These are phyloP conservation scores for Physocladia obscura DNA, from an alignment of 192 early-diverging fungal genomes.

Conservation along the genomic window DNA sequence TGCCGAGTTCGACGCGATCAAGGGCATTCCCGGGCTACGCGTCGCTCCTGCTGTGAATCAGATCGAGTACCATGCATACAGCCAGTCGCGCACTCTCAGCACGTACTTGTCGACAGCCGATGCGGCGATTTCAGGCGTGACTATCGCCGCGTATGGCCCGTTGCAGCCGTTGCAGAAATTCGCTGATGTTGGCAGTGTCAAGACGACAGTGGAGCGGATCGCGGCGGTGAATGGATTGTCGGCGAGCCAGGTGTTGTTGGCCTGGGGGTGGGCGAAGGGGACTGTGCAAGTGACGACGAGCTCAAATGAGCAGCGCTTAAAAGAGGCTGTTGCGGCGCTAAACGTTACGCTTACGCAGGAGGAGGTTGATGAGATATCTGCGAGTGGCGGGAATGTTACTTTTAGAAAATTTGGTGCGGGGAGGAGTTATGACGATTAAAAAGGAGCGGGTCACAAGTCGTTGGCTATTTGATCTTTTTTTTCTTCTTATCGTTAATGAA, in stretches of 20 bases:
- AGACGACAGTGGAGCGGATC: background rate
- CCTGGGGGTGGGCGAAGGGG: slow-evolving; percentile 17
- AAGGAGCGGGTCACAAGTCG: too few relatives aligned
- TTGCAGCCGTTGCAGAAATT: slow-evolving; percentile 38
- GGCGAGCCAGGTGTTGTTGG: slow-evolving; percentile 19
- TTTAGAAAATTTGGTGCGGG: slow-evolving; percentile 5
- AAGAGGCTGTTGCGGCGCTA: slow-evolving; percentile 21
- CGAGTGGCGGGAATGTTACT: background rate
- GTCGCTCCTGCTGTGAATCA: slow-evolving; percentile 19
- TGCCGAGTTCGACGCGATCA: slow-evolving; percentile 12
- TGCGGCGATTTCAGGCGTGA: slow-evolving; percentile 13
- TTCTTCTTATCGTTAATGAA: too few relatives aligned
- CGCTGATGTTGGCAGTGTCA: slow-evolving; percentile 3
- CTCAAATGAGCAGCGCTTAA: slow-evolving; percentile 23
- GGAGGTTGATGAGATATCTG: slow-evolving; percentile 3
- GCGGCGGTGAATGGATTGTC: slow-evolving; percentile 5
- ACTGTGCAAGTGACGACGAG: slow-evolving; percentile 21
- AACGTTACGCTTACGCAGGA: background rate
- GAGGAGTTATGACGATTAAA: slow-evolving; percentile 9
- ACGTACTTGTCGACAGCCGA: background rate
- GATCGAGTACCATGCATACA: slow-evolving; percentile 41
- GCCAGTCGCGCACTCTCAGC: slow-evolving; percentile 12
- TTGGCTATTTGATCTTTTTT: too few relatives aligned
- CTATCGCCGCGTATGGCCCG: slow-evolving; percentile 41
- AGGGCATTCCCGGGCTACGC: background rate